Percentiles rank a stretch among this genome's conserved stretches.
Evolutionary conservation across 164 flowering plant genomes (phyloP).

Genomic region (Paratinospora sagittata): DNA sequence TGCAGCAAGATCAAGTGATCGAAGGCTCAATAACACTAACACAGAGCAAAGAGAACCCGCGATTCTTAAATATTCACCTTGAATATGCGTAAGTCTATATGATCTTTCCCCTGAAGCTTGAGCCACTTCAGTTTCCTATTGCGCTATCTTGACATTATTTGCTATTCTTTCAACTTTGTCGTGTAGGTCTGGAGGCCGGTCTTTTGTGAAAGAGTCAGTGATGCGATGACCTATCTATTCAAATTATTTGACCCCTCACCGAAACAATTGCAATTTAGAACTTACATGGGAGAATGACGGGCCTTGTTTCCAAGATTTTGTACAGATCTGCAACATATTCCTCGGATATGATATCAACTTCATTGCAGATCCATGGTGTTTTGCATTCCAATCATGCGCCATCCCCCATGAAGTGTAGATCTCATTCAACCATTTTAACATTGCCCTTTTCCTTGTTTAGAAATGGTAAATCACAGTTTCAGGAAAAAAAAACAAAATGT

Average conservation of each 20-base stretch:
- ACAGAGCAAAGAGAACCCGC: slow-evolving; percentile 80
- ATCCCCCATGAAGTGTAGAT: neutral
- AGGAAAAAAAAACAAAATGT: neutral
- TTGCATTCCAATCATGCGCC: neutral
- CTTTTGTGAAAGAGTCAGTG: slow-evolving; percentile 75
- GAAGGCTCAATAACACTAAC: slow-evolving; percentile 78
- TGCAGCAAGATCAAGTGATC: slow-evolving; percentile 89
- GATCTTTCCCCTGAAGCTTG: neutral
- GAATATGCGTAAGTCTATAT: slow-evolving; percentile 70
- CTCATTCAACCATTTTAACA: neutral
- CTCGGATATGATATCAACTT: neutral
- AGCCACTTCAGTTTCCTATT: neutral
- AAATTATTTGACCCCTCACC: neutral
- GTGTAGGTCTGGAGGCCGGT: slow-evolving; percentile 75
- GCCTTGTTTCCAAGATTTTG: neutral
- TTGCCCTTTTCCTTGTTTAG: neutral
- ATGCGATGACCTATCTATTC: slow-evolving; percentile 41
- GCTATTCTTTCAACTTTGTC: slow-evolving; percentile 3
- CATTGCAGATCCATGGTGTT: neutral
- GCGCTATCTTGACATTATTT: neutral
- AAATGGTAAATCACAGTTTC: neutral
- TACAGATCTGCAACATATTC: neutral
- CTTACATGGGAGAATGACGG: neutral
- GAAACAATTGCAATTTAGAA: neutral
- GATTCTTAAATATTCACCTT: slow-evolving; percentile 86